These are phyloP conservation scores for Ceratocystis ficicola DNA, from an alignment of 2,329 filamentous ascomycete species.

Conservation along the genomic window DNA sequence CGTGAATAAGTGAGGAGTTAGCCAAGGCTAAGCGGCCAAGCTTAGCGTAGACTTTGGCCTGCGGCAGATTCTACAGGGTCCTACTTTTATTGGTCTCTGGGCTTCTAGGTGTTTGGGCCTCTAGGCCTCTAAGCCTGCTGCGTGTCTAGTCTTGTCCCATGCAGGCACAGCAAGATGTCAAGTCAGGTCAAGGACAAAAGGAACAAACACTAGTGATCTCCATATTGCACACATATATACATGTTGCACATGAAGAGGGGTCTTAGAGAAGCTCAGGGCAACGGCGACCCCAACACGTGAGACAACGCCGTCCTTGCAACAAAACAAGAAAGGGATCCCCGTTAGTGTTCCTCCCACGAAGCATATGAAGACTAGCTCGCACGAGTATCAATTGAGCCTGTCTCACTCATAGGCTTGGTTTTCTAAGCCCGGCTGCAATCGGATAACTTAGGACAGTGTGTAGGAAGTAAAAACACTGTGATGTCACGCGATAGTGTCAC, in stretches of 20 bases:
- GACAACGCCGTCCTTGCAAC: background rate
- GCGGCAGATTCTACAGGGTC: background rate
- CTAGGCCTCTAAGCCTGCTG: background rate
- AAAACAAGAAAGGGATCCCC: background rate
- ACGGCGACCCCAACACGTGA: background rate
- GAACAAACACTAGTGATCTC: background rate
- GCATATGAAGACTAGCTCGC: background rate
- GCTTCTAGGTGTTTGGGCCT: background rate
- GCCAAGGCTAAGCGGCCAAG: background rate
- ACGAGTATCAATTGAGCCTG: background rate
- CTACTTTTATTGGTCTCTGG: background rate
- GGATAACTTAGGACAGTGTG: conserved; percentile 7
- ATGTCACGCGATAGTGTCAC: background rate
- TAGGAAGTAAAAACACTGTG: background rate
- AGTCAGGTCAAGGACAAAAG: background rate
- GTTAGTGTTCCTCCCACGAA: background rate
- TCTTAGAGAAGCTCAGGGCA: background rate
- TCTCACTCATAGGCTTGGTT: background rate
- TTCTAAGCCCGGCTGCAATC: conserved; percentile 4
- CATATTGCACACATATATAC: background rate
- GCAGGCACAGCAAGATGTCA: background rate
- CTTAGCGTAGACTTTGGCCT: background rate
- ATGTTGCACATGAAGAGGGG: background rate
- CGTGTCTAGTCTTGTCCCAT: background rate
- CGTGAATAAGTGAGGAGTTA: background rate